phyloP scores from a whole-genome alignment of 192 early-diverging fungal genomes.

The Umbelopsis sp. region DNA sequence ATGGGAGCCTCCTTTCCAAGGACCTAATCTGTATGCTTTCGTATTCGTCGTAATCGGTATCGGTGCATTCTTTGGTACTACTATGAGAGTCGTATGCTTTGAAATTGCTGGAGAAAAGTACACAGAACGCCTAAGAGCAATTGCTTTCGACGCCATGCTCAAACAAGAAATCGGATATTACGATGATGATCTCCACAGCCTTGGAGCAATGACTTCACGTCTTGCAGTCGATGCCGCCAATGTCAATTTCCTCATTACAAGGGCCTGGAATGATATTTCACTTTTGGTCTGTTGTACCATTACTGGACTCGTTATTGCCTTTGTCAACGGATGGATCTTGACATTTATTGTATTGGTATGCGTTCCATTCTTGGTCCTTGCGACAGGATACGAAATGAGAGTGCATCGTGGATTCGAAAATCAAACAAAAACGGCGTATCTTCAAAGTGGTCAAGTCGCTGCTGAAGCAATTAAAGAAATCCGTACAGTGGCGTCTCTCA shows the following conservation, averaged over 20 bases:
- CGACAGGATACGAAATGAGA: constrained; percentile 49
- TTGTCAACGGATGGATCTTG: constrained; percentile 75
- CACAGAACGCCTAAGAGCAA: constrained; percentile 25
- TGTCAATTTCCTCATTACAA: constrained; percentile 51
- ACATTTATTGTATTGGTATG: constrained; percentile 71
- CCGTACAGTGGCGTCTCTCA: constrained; percentile 80
- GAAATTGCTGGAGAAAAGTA: constrained; percentile 33
- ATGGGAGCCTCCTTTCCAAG: constrained; percentile 27
- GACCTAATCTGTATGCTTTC: constrained; percentile 33
- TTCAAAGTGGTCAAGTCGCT: constrained; percentile 76
- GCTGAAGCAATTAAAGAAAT: constrained; percentile 80
- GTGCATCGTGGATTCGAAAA: constrained; percentile 54
- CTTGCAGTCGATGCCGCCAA: constrained; percentile 74
- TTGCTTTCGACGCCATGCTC: constrained; percentile 70
- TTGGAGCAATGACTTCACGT: constrained; percentile 73
- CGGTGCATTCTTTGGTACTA: constrained; percentile 18
- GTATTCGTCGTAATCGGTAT: constrained; percentile 34
- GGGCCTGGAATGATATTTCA: constrained; percentile 25
- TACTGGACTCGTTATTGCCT: constrained; percentile 54
- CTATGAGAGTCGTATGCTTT: constrained; percentile 22
- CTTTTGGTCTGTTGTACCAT: constrained; percentile 12
- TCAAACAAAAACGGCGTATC: constrained; percentile 70
- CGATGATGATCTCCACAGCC: constrained; percentile 68
- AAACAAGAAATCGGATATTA: constrained; percentile 85
- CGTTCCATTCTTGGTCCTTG: constrained; percentile 56